Base-by-base conservation (phyloP, 129 eudicot species). In the Centella asiatica region DNA sequence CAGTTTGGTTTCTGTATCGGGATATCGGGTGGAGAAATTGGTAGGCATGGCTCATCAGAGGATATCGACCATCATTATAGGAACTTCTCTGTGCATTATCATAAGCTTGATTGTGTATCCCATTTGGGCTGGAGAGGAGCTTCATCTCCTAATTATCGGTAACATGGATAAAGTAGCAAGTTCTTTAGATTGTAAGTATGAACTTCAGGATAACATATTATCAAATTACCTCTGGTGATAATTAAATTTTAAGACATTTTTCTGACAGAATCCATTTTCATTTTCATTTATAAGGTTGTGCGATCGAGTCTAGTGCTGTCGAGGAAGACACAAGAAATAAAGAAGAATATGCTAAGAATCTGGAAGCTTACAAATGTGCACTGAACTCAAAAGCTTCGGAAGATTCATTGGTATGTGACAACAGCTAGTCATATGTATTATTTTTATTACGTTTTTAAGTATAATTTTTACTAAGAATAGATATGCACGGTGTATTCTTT, bases 101-200 rank as follows among this genome's bases (percentile, higher is more conserved):
- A 72, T 67, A 0, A 72, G 80, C 75, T 78, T 78, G 71, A 62
- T 88, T 25, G 47, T 84, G 28, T 81, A 68, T 50, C 96, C 96
- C 42, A 80, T 76, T 45, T 88, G 93, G 93, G 93, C 96, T 34
- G 96, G 96, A 36, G 54, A 69, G 19, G 85, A 88, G 64, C 93
- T 88, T 20, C 93, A 88, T 44, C 60, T 42, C 37, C 72, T 78
- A 5, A 68, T 76, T 64, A 75, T 78, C 17, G 72, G 66, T 22
- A 88, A 84, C 77, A 72, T 88, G 79, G 83, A 84, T 19, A 79
- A 81, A 65, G 80, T 88, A 11, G 82, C 86, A 12, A 73, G 48
- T 57, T 88, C 88, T 2, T 66, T 88, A 55, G 86, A 88, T 6
- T 31, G 96, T 84, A 60, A 71, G 83, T 59, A 37, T 15, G 2